phyloP scores from a whole-genome alignment of 345 rosid species.

The Noccaea caerulescens region DNA sequence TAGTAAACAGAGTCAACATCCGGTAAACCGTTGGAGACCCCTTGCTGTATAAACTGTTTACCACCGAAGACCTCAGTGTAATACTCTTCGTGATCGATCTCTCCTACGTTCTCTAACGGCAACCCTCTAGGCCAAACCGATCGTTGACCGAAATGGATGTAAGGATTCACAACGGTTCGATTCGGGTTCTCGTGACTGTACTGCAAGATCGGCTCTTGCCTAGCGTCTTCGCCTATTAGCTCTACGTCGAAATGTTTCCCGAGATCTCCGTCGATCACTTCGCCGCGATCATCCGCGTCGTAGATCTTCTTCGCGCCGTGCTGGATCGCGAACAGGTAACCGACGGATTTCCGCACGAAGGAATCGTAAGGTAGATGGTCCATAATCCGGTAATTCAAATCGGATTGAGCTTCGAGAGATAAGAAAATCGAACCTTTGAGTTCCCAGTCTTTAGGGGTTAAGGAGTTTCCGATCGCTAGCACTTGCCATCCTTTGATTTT shows the following conservation, averaged over 20 bases:
- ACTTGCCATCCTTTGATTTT: slow-evolving; percentile 91
- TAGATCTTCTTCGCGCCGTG: slow-evolving; percentile 94
- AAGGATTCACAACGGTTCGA: slow-evolving; percentile 83
- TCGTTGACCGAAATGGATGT: slow-evolving; percentile 93
- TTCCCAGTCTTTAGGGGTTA: slow-evolving; percentile 81
- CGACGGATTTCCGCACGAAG: slow-evolving; percentile 77
- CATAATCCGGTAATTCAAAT: slow-evolving; percentile 61
- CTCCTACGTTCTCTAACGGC: slow-evolving; percentile 90
- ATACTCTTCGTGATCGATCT: slow-evolving; percentile 78
- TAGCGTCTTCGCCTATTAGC: slow-evolving; percentile 79
- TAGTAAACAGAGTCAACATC: slow-evolving; percentile 97
- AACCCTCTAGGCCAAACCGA: slow-evolving; percentile 98
- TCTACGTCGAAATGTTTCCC: slow-evolving; percentile 94
- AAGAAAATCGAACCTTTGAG: slow-evolving; percentile 86
- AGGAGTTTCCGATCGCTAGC: slow-evolving; percentile 79
- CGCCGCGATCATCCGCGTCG: slow-evolving; percentile 89
- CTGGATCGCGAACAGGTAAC: slow-evolving; percentile 93
- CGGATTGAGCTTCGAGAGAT: slow-evolving; percentile 81
- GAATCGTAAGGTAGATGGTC: slow-evolving; percentile 81
- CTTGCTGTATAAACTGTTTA: slow-evolving; percentile 92
- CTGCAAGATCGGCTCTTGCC: slow-evolving; percentile 80
- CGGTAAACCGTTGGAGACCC: slow-evolving; percentile 88
- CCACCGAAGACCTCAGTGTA: slow-evolving; percentile 94
- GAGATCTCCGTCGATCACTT: slow-evolving; percentile 79
- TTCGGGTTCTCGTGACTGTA: slow-evolving; percentile 87